Conservation (phyloP, 768 basidiomycete genomes). For the Clavaria fumosa region DNA sequence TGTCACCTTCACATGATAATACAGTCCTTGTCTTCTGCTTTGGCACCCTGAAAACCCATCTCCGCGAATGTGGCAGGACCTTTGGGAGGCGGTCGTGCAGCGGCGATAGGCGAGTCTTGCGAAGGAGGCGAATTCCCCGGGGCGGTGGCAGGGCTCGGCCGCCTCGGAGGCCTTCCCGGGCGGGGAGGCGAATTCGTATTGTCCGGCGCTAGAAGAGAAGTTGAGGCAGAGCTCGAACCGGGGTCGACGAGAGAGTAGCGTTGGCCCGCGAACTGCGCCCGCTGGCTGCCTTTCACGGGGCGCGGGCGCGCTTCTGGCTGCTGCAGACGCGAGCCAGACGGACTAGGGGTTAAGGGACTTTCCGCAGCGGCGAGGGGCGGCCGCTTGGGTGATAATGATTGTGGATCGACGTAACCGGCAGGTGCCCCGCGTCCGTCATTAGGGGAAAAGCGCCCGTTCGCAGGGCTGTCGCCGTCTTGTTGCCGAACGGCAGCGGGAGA, state of each 20-base stretch:
- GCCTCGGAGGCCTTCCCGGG: not conserved
- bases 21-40: conserved; percentile 72
- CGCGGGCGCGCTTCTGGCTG: conserved; percentile 1
- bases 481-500: not conserved
- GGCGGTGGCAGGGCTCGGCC: conserved; percentile 2
- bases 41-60: conserved; percentile 78
- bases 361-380: too few relatives aligned
- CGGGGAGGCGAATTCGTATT: not conserved
- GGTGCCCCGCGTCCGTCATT: not conserved
- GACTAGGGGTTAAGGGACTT: too few relatives aligned
- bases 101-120: conserved; percentile 2
- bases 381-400: too few relatives aligned
- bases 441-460: not conserved
- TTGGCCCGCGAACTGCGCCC: conserved; percentile 20
- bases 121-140: not conserved
- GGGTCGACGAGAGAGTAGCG: conserved; percentile 36
- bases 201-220: too few relatives aligned
- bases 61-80: conserved; percentile 76
- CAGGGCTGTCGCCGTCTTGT: not conserved
- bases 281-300: too few relatives aligned
- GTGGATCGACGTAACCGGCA: not conserved
- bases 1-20: conserved; percentile 62
- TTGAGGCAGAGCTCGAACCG: conserved; percentile 12
- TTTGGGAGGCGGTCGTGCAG: conserved; percentile 2
- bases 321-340: too few relatives aligned